These are phyloP conservation scores for Medicago lupulina DNA, from an alignment of 306 rosid species.

Conservation along the genomic window DNA sequence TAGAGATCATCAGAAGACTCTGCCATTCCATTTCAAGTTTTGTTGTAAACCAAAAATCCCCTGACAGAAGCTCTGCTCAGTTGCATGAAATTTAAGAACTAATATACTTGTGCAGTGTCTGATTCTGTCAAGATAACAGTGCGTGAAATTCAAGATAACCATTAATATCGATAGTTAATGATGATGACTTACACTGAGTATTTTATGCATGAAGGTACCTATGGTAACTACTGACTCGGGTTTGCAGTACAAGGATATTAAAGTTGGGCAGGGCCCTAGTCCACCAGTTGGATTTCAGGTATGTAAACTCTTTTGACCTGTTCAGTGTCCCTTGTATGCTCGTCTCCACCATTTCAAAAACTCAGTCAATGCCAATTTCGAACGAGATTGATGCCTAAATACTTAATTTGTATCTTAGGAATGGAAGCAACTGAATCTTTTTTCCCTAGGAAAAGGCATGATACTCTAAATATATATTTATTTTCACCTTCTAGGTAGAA, in stretches of 20 bases:
- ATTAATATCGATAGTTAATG: constrained; percentile 35
- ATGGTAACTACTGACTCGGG: constrained; percentile 89
- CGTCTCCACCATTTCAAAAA: constrained; percentile 12
- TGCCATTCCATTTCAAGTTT: constrained; percentile 26
- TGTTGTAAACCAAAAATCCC: neutral
- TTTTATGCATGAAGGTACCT: constrained; percentile 65
- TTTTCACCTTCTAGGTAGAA: too few species aligned
- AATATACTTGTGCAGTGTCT: neutral
- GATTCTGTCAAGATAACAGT: neutral
- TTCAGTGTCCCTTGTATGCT: constrained; percentile 29
- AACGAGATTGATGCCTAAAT: constrained; percentile 19
- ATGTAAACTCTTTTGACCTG: constrained; percentile 40
- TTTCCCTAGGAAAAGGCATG: neutral
- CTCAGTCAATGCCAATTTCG: constrained; percentile 1
- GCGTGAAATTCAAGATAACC: neutral
- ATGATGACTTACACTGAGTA: constrained; percentile 33
- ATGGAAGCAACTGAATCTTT: constrained; percentile 26
- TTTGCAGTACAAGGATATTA: constrained; percentile 89
- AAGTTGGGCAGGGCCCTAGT: constrained; percentile 84
- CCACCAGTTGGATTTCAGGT: constrained; percentile 99
- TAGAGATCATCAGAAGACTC: constrained; percentile 1
- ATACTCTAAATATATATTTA: neutral
- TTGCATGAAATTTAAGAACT: neutral
- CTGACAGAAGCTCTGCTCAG: neutral
- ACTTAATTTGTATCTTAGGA: constrained; percentile 13